Evolutionary conservation across 2,329 filamentous ascomycete genomes (phyloP), one percentile per base, ranked within the genome.

Genomic region (Knufia petricola): DNA sequence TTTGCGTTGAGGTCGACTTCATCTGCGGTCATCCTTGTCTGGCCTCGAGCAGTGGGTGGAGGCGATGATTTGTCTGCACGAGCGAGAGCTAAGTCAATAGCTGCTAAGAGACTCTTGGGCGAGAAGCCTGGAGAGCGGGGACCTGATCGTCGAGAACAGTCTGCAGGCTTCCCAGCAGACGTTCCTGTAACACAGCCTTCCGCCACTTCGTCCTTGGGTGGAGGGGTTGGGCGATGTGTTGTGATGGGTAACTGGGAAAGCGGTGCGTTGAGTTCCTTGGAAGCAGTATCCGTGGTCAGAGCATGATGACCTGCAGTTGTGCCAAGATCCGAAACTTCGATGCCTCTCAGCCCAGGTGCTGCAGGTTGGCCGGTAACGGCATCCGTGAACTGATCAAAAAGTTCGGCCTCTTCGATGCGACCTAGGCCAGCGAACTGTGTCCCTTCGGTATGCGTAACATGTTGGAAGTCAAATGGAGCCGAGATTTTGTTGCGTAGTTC

Each of bases 401-500:
- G 64, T 23, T 78, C 71, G 49, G 70, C 66, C 48, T 74, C 69
- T 46, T 72, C 69, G 10, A 73, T 66, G 28, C 69, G 70, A 32
- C 77, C 71, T 17, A 81, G 63, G 3, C 66, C 66, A 26, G 73
- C 69, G 49, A 79, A 70, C 49, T 81, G 73, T 20, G 72, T 63
- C 20, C 73, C 71, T 49, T 73, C 72, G 21, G 77, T 78, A 59
- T 82, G 78, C 30, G 76, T 77, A 45, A 82, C 63, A n/a, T 82
- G 79, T 53, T 81, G 77, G 59, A 82, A 82, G 56, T 79, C 76
- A 61, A 79, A 82, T 1, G 79, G 79, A 49, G 72, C 72, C 0
- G 79, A 82, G 46, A 82, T 82, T 50, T 13, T 38, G 19, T 26
- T 28, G 42, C 55, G 51, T 37, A 55, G 50, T 48, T 38, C 50